These are phyloP conservation scores for Arthrocladium fulminans DNA, from an alignment of 2,329 filamentous ascomycete species.

Conservation along the genomic window DNA sequence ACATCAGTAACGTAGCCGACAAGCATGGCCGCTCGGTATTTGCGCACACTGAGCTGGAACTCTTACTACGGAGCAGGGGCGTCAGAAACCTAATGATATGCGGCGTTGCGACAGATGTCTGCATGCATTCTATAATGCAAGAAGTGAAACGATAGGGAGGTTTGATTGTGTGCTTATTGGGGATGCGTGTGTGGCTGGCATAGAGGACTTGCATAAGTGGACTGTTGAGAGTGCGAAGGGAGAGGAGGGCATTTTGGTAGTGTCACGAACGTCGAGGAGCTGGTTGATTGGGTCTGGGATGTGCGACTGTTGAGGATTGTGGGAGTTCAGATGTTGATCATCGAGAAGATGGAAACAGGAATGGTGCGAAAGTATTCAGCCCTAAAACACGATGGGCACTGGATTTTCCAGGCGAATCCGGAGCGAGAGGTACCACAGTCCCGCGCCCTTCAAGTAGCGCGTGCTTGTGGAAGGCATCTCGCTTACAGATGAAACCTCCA, in stretches of 20 bases:
- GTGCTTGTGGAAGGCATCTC: no score
- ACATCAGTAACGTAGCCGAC: background rate
- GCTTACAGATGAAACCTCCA: no score
- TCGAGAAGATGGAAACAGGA: no score
- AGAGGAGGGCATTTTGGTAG: background rate
- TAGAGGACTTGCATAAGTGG: background rate
- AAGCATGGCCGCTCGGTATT: background rate
- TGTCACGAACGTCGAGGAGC: background rate
- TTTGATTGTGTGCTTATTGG: background rate
- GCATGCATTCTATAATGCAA: background rate
- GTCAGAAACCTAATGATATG: background rate
- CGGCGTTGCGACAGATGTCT: background rate
- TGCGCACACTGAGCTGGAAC: background rate
- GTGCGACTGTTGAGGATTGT: constrained; percentile 21
- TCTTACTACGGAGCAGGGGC: background rate
- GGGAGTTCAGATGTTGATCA: background rate
- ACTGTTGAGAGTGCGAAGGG: background rate
- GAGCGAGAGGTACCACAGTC: no score
- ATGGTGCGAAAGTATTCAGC: no score
- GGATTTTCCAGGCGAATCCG: no score
- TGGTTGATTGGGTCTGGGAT: constrained; percentile 29
- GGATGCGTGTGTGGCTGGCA: background rate
- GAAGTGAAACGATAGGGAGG: background rate
- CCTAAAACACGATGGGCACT: no score
- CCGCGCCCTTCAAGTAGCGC: no score